These are phyloP conservation scores for Avicennia marina DNA, from an alignment of 257 asterid genomes.

Conservation along the genomic window DNA sequence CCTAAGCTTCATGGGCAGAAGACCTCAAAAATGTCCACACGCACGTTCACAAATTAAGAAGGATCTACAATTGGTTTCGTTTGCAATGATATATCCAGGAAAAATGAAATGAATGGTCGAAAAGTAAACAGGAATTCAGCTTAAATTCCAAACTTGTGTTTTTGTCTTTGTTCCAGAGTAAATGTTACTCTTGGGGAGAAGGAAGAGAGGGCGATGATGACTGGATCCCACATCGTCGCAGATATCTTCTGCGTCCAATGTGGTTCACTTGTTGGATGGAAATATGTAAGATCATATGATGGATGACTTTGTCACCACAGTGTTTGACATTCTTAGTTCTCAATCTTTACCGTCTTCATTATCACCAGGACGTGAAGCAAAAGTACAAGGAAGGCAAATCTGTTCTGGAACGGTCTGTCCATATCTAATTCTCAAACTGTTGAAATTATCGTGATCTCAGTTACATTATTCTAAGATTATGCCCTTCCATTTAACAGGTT, in stretches of 20 bases:
- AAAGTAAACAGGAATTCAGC: not conserved
- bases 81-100: too few relatives aligned
- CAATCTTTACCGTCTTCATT: not conserved
- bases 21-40: too few relatives aligned
- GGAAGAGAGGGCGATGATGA: conserved; percentile 72
- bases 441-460: not conserved
- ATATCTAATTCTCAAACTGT: conserved; percentile 5
- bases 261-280: conserved; percentile 78
- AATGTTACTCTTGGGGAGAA: conserved; percentile 59
- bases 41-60: too few relatives aligned
- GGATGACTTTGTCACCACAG: not conserved
- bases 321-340: conserved; percentile 19
- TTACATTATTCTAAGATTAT: conserved; percentile 12
- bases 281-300: conserved; percentile 48
- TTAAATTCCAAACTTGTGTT: not conserved
- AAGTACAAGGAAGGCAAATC: conserved; percentile 98
- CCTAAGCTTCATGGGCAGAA: too few relatives aligned
- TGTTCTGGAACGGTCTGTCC: conserved; percentile 72
- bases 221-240: conserved; percentile 62
- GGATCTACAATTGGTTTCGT: too few relatives aligned
- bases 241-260: conserved; percentile 69
- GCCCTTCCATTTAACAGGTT: conserved; percentile 35
- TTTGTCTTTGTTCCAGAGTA: conserved; percentile 33
- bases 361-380: conserved; percentile 75
- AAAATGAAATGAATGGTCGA: not conserved